Percentiles rank a stretch among this genome's conserved stretches.
These are phyloP conservation scores for Saccharomycopsis fodiens DNA, from an alignment of 805 yeast species.

Conservation along the genomic window DNA sequence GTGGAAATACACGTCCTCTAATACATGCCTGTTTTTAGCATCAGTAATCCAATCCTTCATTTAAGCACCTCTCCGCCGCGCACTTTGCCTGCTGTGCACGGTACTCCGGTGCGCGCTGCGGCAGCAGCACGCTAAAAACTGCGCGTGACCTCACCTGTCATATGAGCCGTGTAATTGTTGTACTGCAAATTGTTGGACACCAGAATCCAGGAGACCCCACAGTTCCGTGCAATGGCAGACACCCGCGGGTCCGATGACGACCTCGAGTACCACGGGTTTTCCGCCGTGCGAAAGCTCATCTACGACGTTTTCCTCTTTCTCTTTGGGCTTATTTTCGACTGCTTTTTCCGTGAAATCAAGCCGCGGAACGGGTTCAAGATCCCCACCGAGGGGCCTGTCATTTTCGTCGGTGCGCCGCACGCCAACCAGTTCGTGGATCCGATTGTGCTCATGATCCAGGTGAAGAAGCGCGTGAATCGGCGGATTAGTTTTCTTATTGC, in stretches of 20 bases:
- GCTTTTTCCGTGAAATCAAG: conserved; percentile 83
- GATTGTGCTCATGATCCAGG: conserved; percentile 75
- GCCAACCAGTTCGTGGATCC: conserved; percentile 85
- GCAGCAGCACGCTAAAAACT: no score
- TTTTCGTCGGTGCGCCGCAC: conserved; percentile 95
- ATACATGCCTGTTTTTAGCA: no score
- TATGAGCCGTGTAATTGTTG: background rate
- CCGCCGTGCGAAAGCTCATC: conserved; percentile 31
- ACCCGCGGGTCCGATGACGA: background rate
- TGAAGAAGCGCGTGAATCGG: conserved; percentile 56
- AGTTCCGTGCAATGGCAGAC: background rate
- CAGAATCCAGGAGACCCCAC: background rate
- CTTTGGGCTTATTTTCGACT: conserved; percentile 41
- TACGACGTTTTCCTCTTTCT: conserved; percentile 49
- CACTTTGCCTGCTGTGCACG: no score
- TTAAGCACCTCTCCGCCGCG: no score
- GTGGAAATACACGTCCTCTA: no score
- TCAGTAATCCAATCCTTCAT: no score
- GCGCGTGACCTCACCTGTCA: background rate
- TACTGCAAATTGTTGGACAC: no score
- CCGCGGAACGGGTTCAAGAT: conserved; percentile 78
- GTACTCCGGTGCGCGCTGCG: no score
- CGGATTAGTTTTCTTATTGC: conserved; percentile 81
- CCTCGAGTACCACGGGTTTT: conserved; percentile 31
- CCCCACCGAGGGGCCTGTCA: conserved; percentile 32